Evolutionary conservation across 2,329 filamentous ascomycete genomes (phyloP).

Genomic region (Claviceps sp.): DNA sequence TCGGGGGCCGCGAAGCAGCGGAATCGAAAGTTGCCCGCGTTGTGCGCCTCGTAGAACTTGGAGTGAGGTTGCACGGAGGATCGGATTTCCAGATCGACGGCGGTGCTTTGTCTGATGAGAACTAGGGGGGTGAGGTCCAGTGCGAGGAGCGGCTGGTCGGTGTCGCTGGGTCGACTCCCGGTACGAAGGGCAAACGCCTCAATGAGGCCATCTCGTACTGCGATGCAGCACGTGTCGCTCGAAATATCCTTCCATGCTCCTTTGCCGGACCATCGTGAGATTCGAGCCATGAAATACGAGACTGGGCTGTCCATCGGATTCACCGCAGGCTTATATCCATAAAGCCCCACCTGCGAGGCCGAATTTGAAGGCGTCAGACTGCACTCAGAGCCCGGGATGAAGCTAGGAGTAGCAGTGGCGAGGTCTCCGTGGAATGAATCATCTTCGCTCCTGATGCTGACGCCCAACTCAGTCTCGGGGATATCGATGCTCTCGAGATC

Average conservation of each 20-base stretch:
- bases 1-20: conserved; percentile 64
- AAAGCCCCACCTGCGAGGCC: conserved; percentile 54
- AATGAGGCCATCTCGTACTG: conserved; percentile 44
- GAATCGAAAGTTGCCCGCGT: conserved; percentile 73
- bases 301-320: conserved; percentile 23
- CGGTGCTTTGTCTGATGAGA: conserved; percentile 78
- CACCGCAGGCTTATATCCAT: conserved; percentile 30
- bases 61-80: conserved; percentile 67
- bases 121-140: conserved; percentile 87
- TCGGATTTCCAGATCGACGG: conserved; percentile 84
- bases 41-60: conserved; percentile 48
- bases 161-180: conserved; percentile 16
- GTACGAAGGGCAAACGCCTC: conserved; percentile 36
- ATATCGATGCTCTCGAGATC: conserved; percentile 48
- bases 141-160: conserved; percentile 42
- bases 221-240: conserved; percentile 37
- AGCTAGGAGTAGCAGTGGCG: conserved; percentile 18
- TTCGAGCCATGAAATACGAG: conserved; percentile 35
- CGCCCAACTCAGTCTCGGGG: conserved; percentile 43
- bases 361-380: conserved; percentile 71
- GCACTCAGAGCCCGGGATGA: conserved; percentile 35
- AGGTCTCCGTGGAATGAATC: conserved; percentile 8
- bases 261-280: conserved; percentile 50
- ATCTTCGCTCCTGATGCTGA: conserved; percentile 34
- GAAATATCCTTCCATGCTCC: conserved; percentile 47